Evolutionary conservation across 1,284 basidiomycete species (phyloP), one percentile per base, ranked within the genome.

Genomic region (Boletus smithii): DNA sequence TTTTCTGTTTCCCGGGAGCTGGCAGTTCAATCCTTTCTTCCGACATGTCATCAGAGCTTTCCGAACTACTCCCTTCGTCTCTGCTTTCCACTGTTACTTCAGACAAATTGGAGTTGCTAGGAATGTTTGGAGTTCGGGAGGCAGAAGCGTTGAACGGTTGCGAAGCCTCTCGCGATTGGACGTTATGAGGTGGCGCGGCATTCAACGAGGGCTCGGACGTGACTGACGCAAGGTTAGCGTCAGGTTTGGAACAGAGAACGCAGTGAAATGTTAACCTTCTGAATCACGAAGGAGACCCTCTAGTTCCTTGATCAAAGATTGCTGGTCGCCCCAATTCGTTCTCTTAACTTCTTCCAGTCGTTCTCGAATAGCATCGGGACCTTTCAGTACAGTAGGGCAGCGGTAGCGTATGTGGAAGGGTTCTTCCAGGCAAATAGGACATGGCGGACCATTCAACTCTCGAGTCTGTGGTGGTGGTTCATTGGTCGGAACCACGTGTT

Each of bases 361-460:
- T 42, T 66, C 63, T 51, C 60, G 65, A 53, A 78, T 69, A 17
- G 65, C 56, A n/a, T 56, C 58, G 8, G 68, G 53, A 13, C 73
- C 73, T 36, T 65, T 63, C 22, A 64, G 46, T 24, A 77, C 62
- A 23, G 67, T 56, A n/a, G 73, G 73, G 54, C 76, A 79, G 38
- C 50, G 57, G 45, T 69, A 65, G 17, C 68, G 70, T 47, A 64
- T 61, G 48, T 76, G 74, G 29, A 64, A 62, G 7, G 72, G 69
- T 10, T 53, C 52, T 43, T 57, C 60, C 20, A 63, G 58, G 58
- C 75, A 79, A 34, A 76, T 61, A 31, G 69, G 69, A 48, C 76
- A 77, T 17, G 47, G 52, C 4, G 54, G 53, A 42, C 39, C 40
- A 40, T 43, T 47, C 35, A 38, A 30, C 16, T 24, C 43, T 8